Base-by-base conservation (phyloP, 2,329 filamentous ascomycete genomes). In the Malbranchea cinnamomea region DNA sequence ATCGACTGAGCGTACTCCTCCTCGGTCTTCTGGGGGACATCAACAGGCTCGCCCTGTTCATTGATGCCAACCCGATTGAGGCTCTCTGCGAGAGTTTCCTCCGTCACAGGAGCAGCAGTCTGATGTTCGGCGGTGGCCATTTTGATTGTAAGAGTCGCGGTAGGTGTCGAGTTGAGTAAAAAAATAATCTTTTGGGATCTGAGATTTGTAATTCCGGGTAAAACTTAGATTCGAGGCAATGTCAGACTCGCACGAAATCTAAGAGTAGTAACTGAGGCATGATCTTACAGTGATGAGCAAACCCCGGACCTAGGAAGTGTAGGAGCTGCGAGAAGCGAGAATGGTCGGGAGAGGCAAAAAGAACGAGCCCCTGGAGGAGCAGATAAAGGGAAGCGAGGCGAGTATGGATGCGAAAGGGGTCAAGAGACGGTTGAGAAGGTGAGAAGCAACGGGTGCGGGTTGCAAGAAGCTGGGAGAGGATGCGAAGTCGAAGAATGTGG, bases 1-100 rank as follows among this genome's bases (percentile, higher is more conserved):
- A 91, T 81, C 30, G 85, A 75, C 54, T 84, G 74, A 30, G 83
- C 84, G 53, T 98, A 98, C 59, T 98, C 89, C 54, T 95, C 85
- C 46, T 98, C 89, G 35, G 87, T 92, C 64, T 87, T 89, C 47
- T 83, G 87, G 37, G 71, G 70, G 38, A 72, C 70, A 46, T 87
- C 82, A 42, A 80, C 79, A n/a, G n/a, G n/a, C 44, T 89, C 79
- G 28, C 49, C 53, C 29, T 57, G 64, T 34, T 79, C 76, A 31
- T 68, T 66, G 42, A 81, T 53, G 53, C 74, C 74, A 38, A 81
- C 60, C 44, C 74, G 72, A 43, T 78, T 71, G 54, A 79, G 59
- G 36, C 60, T 54, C 32, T 79, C 72, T 38, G 59, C 49, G 39
- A 78, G 54, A 34, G 73, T 69, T 48, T 68, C 68, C 44, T 73